phyloP scores from a whole-genome alignment of 1,139 yeast species.

The Candida labiduridarum region DNA sequence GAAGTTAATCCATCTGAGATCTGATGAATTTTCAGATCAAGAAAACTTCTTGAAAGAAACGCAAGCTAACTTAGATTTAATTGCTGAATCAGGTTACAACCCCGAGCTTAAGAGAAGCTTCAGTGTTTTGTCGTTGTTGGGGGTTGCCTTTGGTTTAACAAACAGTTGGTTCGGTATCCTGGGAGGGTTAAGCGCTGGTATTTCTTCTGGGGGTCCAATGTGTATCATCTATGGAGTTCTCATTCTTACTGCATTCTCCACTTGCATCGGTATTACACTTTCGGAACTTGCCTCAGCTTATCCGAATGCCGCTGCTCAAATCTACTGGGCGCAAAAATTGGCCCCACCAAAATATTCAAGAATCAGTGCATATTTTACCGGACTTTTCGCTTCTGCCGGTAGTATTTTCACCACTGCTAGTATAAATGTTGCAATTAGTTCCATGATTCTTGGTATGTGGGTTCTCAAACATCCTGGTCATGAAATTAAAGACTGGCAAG shows the following conservation, averaged over 20 bases:
- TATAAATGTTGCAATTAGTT: conserved; percentile 55
- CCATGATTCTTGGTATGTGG: conserved; percentile 56
- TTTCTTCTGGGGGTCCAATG: conserved; percentile 68
- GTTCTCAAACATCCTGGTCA: conserved; percentile 46
- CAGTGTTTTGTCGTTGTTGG: conserved; percentile 55
- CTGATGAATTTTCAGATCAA: conserved; percentile 17
- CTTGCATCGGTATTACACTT: conserved; percentile 39
- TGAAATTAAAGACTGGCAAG: conserved; percentile 56
- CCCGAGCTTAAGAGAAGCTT: conserved; percentile 51
- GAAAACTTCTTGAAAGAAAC: conserved; percentile 28
- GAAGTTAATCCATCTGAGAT: conserved; percentile 13
- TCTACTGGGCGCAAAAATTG: conserved; percentile 58
- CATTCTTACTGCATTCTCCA: conserved; percentile 52
- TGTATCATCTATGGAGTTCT: conserved; percentile 66
- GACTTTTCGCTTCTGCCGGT: conserved; percentile 59
- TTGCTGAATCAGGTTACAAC: conserved; percentile 36
- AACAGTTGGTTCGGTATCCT: conserved; percentile 65
- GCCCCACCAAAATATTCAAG: conserved; percentile 53
- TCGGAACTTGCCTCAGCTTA: conserved; percentile 54
- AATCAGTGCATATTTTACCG: conserved; percentile 52
- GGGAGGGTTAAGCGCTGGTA: conserved; percentile 45
- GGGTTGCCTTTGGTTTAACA: conserved; percentile 65
- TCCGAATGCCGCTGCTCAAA: conserved; percentile 71
- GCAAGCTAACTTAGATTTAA: conserved; percentile 33
- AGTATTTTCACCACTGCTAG: conserved; percentile 62